phyloP scores from a whole-genome alignment of 768 basidiomycete genomes.

The Kwoniella heveanensis region DNA sequence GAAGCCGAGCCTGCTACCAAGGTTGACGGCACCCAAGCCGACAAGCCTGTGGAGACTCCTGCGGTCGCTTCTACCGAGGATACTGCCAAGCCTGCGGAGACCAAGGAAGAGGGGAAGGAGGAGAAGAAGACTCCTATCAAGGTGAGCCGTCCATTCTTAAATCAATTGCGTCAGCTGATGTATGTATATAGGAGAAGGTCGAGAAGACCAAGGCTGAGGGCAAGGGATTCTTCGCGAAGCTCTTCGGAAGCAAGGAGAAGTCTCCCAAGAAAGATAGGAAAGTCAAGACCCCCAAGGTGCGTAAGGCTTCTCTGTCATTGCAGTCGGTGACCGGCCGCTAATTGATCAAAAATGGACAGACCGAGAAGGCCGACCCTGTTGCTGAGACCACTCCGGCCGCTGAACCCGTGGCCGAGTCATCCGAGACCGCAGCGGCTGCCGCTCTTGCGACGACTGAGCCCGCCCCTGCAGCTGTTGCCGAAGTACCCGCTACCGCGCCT shows the following conservation, averaged over 20 bases:
- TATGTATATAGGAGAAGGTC: constrained; percentile 59
- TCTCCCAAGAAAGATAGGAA: constrained; percentile 61
- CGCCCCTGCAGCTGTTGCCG: constrained; percentile 24
- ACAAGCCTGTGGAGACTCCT: constrained; percentile 48
- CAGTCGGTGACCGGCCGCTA: too few species aligned
- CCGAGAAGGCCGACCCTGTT: constrained; percentile 50
- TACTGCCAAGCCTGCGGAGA: constrained; percentile 43
- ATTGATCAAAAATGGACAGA: constrained; percentile 12
- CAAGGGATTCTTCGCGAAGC: constrained; percentile 69
- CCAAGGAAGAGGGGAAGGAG: constrained; percentile 47
- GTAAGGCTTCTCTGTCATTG: too few species aligned
- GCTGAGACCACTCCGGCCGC: constrained; percentile 23
- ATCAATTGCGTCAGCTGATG: background rate
- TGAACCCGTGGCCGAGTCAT: constrained; percentile 56
- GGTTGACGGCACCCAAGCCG: constrained; percentile 47
- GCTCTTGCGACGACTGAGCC: constrained; percentile 58
- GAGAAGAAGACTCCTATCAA: constrained; percentile 41
- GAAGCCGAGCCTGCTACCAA: constrained; percentile 42
- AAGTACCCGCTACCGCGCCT: constrained; percentile 11
- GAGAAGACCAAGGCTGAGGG: constrained; percentile 60
- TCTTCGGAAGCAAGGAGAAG: constrained; percentile 66
- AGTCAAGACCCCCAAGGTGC: constrained; percentile 64
- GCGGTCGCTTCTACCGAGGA: constrained; percentile 10
- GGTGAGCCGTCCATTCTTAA: constrained; percentile 40
- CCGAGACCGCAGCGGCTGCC: constrained; percentile 59